Evolutionary conservation across 768 basidiomycete genomes (phyloP), one percentile per base, ranked within the genome.

Genomic region (Boletus coccyginus): DNA sequence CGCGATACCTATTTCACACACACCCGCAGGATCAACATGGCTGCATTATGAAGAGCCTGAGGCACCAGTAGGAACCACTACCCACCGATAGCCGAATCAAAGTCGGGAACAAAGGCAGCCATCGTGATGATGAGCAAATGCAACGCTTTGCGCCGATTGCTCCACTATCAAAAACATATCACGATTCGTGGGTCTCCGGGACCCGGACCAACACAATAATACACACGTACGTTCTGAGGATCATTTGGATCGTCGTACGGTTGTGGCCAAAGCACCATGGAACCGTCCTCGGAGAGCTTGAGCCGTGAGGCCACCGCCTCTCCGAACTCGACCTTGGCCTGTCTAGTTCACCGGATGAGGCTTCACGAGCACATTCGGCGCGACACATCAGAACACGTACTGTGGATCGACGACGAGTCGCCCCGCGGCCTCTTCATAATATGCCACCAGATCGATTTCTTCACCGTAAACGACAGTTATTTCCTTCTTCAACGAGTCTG

Each of bases 371-470:
- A 8, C 17, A n/a, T 31, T 21, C 31, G 17, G 9, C 38, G 14
- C 3, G 31, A 27, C 12, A 8, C 5, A 19, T 6, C 3, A 8
- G 9, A 21, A 33, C 33, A 76, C 81, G 19, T 56, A 84, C 85
- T 75, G 70, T 13, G 85, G 84, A 66, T 87, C 84, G 13, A 87
- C 73, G 49, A 87, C 81, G 41, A 87, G 70, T 19, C 85, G 75
- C 11, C 85, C 86, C 1, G 82, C 83, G 56, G 74, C 72, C 12
- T 75, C 66, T 58, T 86, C 84, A 46, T 86, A 83, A 55, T 81
- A 83, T 0, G 66, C 52, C 24, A 66, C 50, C 38, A 78, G 57
- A 55, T 79, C 74, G 12, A 79, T 46, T 5, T 67, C 67, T 24
- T 54, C 46, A 5, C 5, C 21, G 2, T 35, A 48, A 3, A 9